Base-by-base conservation (phyloP, 805 yeast species). In the Wickerhamomyces rabaulensis region DNA sequence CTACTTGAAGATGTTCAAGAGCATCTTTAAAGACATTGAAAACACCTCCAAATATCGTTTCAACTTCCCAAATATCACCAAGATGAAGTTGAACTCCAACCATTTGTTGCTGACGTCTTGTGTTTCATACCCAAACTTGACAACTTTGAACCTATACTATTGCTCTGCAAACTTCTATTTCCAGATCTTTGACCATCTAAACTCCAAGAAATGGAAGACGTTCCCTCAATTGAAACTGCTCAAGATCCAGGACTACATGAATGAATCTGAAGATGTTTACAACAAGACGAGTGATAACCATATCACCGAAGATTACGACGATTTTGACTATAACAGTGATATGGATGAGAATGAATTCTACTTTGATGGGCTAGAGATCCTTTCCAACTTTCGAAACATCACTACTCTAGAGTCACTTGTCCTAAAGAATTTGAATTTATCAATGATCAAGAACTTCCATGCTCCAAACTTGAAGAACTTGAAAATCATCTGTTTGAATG, bases 271-370 rank as follows among this genome's bases (percentile, higher is more conserved):
- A 20, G 59, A 60, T 21, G 48, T 51, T 1, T 55, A 57, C 40
- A 52, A 54, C 6, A 49, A 42, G 31, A 53, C 52, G 3, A 53
- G 56, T 40, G 52, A 55, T 45, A 51, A 54, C 38, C 54, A 54
- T 37, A 42, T 52, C 10, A 57, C 51, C 19, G 56, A 50, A 2
- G 63, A 54, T 3, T 57, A 53, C 9, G 62, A 60, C 12, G 66
- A 64, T 13, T 61, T 60, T 36, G 69, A 63, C 16, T 61, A 60
- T 25, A 63, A 64, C 26, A 62, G 64, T 3, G 63, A 62, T 20
- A 52, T 61, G n/a, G 65, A 61, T 23, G 68, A 65, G 47, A 69
- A 68, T 40, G 63, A 57, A 41, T 55, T 69, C 35, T 68, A 66
- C 48, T 66, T 70, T 50, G 69, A 67, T 47, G 73, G 63, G 0